phyloP scores from a whole-genome alignment of 2,329 filamentous ascomycete species.

The Macroventuria anomochaeta region DNA sequence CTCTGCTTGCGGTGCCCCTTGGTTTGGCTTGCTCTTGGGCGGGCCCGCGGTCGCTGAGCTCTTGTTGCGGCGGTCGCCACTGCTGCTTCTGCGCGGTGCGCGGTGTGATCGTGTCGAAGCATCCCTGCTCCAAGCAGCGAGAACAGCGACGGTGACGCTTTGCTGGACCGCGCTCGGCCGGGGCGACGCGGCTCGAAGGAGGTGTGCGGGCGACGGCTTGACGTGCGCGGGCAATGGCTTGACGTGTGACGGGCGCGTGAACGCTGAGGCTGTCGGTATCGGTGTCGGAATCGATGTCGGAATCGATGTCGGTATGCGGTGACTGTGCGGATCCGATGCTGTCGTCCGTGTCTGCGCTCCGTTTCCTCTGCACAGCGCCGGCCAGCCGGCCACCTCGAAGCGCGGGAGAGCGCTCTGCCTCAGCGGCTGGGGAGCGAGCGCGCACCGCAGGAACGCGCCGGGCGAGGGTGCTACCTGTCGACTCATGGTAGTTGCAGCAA shows the following conservation, averaged over 20 bases:
- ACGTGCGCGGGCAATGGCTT: slow-evolving; percentile 16
- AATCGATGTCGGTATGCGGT: no score
- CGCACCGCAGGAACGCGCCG: slow-evolving; percentile 45
- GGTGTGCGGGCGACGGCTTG: slow-evolving; percentile 14
- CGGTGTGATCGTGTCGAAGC: slow-evolving; percentile 34
- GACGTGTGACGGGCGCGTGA: slow-evolving; percentile 22
- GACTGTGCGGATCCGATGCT: slow-evolving; percentile 15
- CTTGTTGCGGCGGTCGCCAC: slow-evolving; percentile 43
- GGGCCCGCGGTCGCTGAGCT: slow-evolving; percentile 44
- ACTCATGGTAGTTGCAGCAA: slow-evolving; percentile 51
- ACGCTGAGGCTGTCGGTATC: background rate
- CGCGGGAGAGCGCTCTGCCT: slow-evolving; percentile 25
- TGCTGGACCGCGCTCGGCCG: slow-evolving; percentile 19
- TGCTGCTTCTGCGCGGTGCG: slow-evolving; percentile 20
- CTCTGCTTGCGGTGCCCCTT: slow-evolving; percentile 42
- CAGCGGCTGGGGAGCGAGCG: slow-evolving; percentile 37
- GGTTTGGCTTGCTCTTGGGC: slow-evolving; percentile 28
- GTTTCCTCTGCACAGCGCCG: slow-evolving; percentile 13
- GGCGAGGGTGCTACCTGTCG: slow-evolving; percentile 50
- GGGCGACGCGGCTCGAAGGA: slow-evolving; percentile 13
- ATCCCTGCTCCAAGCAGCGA: slow-evolving; percentile 40
- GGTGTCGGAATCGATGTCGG: no score
- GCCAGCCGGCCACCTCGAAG: slow-evolving; percentile 16
- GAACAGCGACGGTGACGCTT: slow-evolving; percentile 33
- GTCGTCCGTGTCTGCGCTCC: slow-evolving; percentile 18